phyloP scores from a whole-genome alignment of 2,329 filamentous ascomycete species.

The Escovopsis sp. region DNA sequence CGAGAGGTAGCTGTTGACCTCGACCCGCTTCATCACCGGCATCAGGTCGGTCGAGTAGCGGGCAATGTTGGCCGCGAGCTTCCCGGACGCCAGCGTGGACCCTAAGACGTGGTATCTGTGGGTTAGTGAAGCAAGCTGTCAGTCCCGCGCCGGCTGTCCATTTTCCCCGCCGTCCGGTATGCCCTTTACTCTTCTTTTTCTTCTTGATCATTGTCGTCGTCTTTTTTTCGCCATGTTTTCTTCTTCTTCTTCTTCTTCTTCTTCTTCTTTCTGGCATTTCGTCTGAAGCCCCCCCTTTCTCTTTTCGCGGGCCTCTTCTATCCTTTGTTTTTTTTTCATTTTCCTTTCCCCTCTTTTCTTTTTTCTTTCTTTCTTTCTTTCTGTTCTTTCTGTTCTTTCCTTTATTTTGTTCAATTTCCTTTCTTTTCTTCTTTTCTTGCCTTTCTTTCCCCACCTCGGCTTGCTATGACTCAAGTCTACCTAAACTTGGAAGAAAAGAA shows the following conservation, averaged over 20 bases:
- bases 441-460: background rate
- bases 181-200: background rate
- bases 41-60: slow-evolving; percentile 24
- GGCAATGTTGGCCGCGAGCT: slow-evolving; percentile 24
- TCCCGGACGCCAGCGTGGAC: slow-evolving; percentile 22
- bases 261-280: too few species aligned
- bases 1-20: slow-evolving; percentile 28
- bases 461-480: background rate
- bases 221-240: too few species aligned
- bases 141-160: background rate
- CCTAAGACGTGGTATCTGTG: slow-evolving; percentile 27
- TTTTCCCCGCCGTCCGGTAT: background rate
- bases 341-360: too few species aligned
- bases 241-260: too few species aligned
- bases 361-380: too few species aligned
- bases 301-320: too few species aligned
- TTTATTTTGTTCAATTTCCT: background rate
- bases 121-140: slow-evolving; percentile 3
- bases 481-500: too few species aligned
- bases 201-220: too few species aligned
- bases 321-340: too few species aligned
- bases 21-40: slow-evolving; percentile 25
- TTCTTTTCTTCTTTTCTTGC: background rate
- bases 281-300: too few species aligned
- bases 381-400: too few species aligned